Percentiles rank a stretch among this genome's conserved stretches.
Evolutionary conservation across 306 rosid genomes (phyloP).

Genomic region (Mimosa pudica): DNA sequence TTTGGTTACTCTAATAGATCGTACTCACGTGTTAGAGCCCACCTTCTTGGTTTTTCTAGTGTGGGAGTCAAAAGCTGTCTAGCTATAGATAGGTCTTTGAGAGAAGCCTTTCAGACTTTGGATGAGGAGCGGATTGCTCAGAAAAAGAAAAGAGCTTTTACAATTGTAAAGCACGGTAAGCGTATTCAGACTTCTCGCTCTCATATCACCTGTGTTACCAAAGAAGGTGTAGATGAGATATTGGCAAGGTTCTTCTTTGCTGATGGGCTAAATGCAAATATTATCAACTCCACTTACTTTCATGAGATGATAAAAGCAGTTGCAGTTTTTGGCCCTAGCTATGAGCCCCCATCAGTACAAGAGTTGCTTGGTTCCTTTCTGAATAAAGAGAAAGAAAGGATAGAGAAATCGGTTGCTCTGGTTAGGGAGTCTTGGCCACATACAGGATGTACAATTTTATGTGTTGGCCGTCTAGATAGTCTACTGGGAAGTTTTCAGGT

Average conservation of each 20-base stretch:
- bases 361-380: constrained; percentile 48
- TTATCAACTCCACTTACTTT: constrained; percentile 53
- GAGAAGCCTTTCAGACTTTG: constrained; percentile 51
- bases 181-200: constrained; percentile 40
- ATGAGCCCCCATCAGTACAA: constrained; percentile 49
- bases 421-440: constrained; percentile 61
- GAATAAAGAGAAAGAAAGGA: constrained; percentile 56
- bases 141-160: constrained; percentile 45
- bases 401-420: constrained; percentile 51
- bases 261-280: constrained; percentile 43
- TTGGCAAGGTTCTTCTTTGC: constrained; percentile 61
- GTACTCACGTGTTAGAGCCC: constrained; percentile 70
- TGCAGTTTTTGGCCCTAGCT: constrained; percentile 54
- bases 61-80: constrained; percentile 64
- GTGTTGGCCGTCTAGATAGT: constrained; percentile 42
- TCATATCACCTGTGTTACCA: constrained; percentile 39
- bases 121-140: constrained; percentile 54
- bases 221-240: constrained; percentile 57
- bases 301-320: constrained; percentile 55
- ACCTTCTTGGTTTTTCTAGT: constrained; percentile 63
- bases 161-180: constrained; percentile 47
- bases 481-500: constrained; percentile 43
- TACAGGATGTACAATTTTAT: constrained; percentile 56
- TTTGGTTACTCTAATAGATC: constrained; percentile 65
- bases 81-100: constrained; percentile 49